These are phyloP conservation scores for Tylopilus felleus DNA, from an alignment of 768 basidiomycete species.

Conservation along the genomic window DNA sequence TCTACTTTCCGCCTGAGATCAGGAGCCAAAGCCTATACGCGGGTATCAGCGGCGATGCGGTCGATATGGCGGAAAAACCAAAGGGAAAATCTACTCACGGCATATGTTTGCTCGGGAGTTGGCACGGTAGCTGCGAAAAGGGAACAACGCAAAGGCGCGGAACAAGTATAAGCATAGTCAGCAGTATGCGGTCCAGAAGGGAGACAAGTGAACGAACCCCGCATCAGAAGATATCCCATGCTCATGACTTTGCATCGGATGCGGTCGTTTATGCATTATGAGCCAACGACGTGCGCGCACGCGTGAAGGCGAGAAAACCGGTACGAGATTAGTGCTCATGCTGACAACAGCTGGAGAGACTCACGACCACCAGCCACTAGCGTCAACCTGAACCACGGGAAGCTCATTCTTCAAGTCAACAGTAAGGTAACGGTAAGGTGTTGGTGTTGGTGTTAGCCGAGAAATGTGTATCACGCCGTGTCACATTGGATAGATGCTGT, in stretches of 20 bases:
- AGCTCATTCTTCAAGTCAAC: conserved; percentile 35
- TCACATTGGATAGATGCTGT: conserved; percentile 10
- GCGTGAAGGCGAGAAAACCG: neutral
- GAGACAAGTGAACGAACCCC: conserved; percentile 39
- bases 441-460: neutral
- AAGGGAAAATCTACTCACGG: conserved; percentile 20
- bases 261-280: conserved; percentile 1
- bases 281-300: neutral
- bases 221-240: conserved; percentile 58
- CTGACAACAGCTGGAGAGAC: conserved; percentile 24
- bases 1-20: conserved; percentile 64
- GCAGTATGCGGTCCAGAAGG: neutral
- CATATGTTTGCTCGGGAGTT: conserved; percentile 36
- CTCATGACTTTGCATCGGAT: conserved; percentile 43
- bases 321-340: conserved; percentile 6
- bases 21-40: conserved; percentile 55
- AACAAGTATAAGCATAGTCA: conserved; percentile 6
- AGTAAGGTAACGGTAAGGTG: neutral
- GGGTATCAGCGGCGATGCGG: neutral
- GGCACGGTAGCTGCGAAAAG: conserved; percentile 32
- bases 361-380: conserved; percentile 44
- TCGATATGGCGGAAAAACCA: neutral
- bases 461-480: neutral
- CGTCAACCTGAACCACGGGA: conserved; percentile 58
- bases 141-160: neutral